These are phyloP conservation scores for Schizochytrium sp. DNA, from an alignment of 108 stramenopile species.

Conservation along the genomic window DNA sequence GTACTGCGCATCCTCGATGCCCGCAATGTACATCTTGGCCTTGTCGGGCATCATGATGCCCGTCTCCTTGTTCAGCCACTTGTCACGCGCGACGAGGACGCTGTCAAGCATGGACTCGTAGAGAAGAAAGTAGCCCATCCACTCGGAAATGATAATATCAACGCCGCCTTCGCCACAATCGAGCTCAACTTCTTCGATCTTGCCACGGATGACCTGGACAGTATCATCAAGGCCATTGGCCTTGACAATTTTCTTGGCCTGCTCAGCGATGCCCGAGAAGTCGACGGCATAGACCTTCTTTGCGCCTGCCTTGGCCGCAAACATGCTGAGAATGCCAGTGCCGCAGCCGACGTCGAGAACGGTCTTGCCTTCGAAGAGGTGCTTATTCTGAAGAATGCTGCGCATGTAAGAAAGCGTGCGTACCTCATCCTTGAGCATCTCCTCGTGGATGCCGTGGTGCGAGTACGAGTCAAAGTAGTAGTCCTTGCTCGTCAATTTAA, in stretches of 20 bases:
- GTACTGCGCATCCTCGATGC: conserved; percentile 74
- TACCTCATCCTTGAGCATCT: conserved; percentile 56
- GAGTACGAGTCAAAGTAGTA: conserved; percentile 35
- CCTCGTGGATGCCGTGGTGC: conserved; percentile 54
- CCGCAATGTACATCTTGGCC: conserved; percentile 75
- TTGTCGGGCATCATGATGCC: conserved; percentile 87
- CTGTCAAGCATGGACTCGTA: conserved; percentile 96
- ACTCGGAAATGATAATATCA: conserved; percentile 57
- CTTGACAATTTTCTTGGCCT: conserved; percentile 48
- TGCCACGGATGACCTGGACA: conserved; percentile 42
- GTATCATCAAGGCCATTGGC: conserved; percentile 42
- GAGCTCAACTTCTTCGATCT: conserved; percentile 47
- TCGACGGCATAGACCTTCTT: conserved; percentile 52
- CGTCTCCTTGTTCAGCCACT: conserved; percentile 63
- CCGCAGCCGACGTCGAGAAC: conserved; percentile 60
- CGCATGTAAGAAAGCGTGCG: conserved; percentile 54
- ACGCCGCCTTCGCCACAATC: conserved; percentile 31
- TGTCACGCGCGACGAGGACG: conserved; percentile 79
- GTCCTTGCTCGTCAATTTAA: neutral
- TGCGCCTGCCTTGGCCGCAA: conserved; percentile 53
- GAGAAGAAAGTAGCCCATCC: conserved; percentile 80
- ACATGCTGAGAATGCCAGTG: conserved; percentile 57
- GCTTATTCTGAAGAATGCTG: conserved; percentile 44
- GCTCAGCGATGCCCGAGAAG: conserved; percentile 41
- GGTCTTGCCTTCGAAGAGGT: conserved; percentile 51